Conservation (phyloP, 164 flowering plant species). For the Kalanchoe fedtschenkoi region DNA sequence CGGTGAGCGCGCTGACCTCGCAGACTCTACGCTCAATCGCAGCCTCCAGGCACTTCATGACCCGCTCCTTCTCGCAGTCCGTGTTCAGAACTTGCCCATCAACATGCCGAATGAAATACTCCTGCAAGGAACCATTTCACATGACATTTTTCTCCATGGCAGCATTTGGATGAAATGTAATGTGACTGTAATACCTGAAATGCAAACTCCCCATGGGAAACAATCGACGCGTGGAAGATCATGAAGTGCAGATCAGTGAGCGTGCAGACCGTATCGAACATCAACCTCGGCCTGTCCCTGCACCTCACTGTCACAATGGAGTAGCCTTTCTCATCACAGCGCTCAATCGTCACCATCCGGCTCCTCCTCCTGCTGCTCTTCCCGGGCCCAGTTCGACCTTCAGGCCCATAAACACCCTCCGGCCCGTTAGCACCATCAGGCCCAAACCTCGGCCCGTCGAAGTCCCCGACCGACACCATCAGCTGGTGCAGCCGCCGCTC, state of each 20-base stretch:
- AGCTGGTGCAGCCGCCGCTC: slow-evolving; percentile 73
- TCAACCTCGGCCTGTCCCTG: slow-evolving; percentile 46
- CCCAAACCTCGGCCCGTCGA: slow-evolving; percentile 19
- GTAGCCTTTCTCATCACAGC: slow-evolving; percentile 52
- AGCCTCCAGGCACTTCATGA: slow-evolving; percentile 60
- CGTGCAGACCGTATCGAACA: slow-evolving; percentile 71
- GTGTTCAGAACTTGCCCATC: slow-evolving; percentile 44
- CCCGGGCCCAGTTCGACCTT: background rate
- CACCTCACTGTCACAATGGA: slow-evolving; percentile 40
- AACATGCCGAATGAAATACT: slow-evolving; percentile 53
- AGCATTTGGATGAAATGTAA: background rate
- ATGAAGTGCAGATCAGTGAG: slow-evolving; percentile 66
- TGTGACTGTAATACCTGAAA: slow-evolving; percentile 35
- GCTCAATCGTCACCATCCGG: slow-evolving; percentile 30
- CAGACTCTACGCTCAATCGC: slow-evolving; percentile 70
- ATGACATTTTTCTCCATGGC: too few relatives aligned
- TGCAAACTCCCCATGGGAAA: slow-evolving; percentile 27
- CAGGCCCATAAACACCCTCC: background rate
- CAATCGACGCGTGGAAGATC: slow-evolving; percentile 55
- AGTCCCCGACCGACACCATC: slow-evolving; percentile 49
- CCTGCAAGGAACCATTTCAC: slow-evolving; percentile 27
- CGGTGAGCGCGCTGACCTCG: too few relatives aligned
- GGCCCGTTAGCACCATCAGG: slow-evolving; percentile 5
- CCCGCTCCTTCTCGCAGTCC: slow-evolving; percentile 39
- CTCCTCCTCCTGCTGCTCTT: slow-evolving; percentile 12